These are phyloP conservation scores for Colletotrichum tamarilloi DNA, from an alignment of 2,329 filamentous ascomycete species.

Conservation along the genomic window DNA sequence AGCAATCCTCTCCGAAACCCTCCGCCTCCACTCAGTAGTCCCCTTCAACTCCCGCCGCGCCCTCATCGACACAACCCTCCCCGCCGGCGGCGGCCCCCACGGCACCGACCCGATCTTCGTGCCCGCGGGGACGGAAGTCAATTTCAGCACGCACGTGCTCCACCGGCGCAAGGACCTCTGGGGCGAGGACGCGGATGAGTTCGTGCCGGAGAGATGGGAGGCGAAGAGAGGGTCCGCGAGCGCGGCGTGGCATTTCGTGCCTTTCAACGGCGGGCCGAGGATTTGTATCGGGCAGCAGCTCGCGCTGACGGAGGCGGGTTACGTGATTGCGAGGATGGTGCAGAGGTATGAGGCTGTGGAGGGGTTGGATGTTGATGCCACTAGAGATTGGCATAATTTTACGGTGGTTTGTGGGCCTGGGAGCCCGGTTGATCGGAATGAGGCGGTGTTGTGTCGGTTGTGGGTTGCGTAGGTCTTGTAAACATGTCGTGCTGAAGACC, in stretches of 20 bases:
- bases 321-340: constrained; percentile 39
- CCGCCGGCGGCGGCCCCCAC: constrained; percentile 49
- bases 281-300: constrained; percentile 50
- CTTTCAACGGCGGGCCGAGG: constrained; percentile 50
- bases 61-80: constrained; percentile 45
- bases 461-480: not conserved
- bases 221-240: constrained; percentile 34
- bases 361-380: constrained; percentile 13
- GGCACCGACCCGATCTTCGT: constrained; percentile 46
- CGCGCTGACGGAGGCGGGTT: constrained; percentile 41
- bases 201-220: constrained; percentile 52
- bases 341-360: constrained; percentile 39
- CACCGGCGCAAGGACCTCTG: constrained; percentile 49
- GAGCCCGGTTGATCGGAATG: constrained; percentile 21
- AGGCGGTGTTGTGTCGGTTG: constrained; percentile 21
- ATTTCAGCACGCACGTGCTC: constrained; percentile 44
- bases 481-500: no score
- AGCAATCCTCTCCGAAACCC: constrained; percentile 40
- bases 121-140: constrained; percentile 41
- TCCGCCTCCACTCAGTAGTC: constrained; percentile 49
- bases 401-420: constrained; percentile 25
- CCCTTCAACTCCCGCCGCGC: constrained; percentile 47
- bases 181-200: constrained; percentile 48
- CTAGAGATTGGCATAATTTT: constrained; percentile 20
- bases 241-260: constrained; percentile 47